Evolutionary conservation across 805 yeast species (phyloP).

Genomic region (Wickerhamomyces subpelliculosus): DNA sequence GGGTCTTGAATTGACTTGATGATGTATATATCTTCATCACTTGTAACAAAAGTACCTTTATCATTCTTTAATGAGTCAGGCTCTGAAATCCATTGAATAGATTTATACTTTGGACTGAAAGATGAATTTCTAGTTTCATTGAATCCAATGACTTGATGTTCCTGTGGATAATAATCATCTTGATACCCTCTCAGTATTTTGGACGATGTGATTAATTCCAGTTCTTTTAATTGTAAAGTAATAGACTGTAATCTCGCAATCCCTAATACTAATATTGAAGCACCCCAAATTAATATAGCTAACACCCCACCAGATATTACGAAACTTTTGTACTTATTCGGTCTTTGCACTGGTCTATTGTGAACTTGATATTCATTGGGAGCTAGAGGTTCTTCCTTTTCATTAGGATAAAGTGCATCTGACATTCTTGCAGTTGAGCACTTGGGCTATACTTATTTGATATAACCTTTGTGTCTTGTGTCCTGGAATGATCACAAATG

Average conservation of each 20-base stretch:
- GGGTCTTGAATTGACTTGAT: constrained; percentile 45
- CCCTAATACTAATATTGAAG: constrained; percentile 4
- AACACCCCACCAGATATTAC: constrained; percentile 3
- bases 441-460: too few species aligned
- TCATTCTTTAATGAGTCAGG: constrained; percentile 45
- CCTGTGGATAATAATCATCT: not conserved
- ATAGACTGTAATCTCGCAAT: constrained; percentile 6
- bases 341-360: too few species aligned
- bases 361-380: too few species aligned
- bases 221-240: constrained; percentile 3
- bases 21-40: constrained; percentile 39
- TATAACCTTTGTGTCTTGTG: too few species aligned
- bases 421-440: too few species aligned
- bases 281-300: constrained; percentile 9
- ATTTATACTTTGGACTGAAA: constrained; percentile 44
- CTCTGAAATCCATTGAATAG: constrained; percentile 63
- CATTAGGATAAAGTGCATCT: too few species aligned
- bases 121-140: constrained; percentile 45
- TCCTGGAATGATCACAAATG: too few species aligned
- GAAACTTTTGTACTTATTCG: constrained; percentile 3
- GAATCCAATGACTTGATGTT: constrained; percentile 20
- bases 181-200: not conserved
- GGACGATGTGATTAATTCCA: constrained; percentile 2
- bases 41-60: constrained; percentile 59
- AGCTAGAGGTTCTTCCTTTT: too few species aligned